Percentiles rank a stretch among this genome's conserved stretches.
phyloP scores from a whole-genome alignment of 257 asterid genomes.

The Leptodermis oblonga region DNA sequence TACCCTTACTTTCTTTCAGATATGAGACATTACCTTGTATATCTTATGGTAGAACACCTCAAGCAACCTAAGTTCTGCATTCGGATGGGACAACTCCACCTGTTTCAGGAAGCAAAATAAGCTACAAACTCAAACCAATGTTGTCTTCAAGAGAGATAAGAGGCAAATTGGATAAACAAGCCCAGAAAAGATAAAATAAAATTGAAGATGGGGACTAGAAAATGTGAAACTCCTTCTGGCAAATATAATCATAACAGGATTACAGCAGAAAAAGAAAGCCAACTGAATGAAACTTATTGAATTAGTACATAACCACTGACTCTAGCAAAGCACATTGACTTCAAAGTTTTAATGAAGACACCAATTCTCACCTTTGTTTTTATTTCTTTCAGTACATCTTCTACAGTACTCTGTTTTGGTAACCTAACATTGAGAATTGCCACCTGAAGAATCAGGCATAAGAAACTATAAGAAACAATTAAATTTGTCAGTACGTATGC shows the following conservation, averaged over 20 bases:
- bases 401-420: constrained; percentile 92
- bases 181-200: too few relatives aligned
- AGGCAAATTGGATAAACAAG: too few relatives aligned
- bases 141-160: too few relatives aligned
- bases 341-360: neutral
- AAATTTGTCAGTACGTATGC: neutral
- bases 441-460: constrained; percentile 46
- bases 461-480: constrained; percentile 8
- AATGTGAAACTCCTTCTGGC: neutral
- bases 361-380: constrained; percentile 67
- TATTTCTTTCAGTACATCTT: constrained; percentile 92
- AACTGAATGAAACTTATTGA: neutral
- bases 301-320: neutral
- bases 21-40: constrained; percentile 33
- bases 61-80: constrained; percentile 47
- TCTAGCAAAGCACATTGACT: neutral
- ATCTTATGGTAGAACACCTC: constrained; percentile 56
- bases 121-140: neutral
- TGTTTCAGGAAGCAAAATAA: constrained; percentile 21
- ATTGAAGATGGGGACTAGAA: neutral
- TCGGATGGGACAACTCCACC: constrained; percentile 50
- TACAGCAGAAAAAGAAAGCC: neutral
- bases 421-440: constrained; percentile 75
- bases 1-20: neutral
- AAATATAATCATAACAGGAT: neutral